A percentile compares a stretch with the other conserved stretches of the same genome.
phyloP scores from a whole-genome alignment of 2,329 filamentous ascomycete species.

The Nemania serpens region DNA sequence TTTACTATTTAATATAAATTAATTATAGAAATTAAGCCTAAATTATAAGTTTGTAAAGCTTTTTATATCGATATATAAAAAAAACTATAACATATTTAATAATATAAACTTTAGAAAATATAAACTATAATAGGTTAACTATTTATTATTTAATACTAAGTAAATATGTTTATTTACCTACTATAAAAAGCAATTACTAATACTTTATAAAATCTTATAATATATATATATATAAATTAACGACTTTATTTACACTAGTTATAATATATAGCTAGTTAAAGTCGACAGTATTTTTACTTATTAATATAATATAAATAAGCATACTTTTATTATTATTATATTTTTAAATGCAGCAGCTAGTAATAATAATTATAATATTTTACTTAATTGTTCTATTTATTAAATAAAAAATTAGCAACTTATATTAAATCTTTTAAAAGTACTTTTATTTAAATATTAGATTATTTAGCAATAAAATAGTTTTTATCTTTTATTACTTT shows the following conservation, averaged over 20 bases:
- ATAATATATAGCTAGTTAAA: background rate
- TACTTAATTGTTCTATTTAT: background rate
- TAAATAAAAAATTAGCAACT: background rate
- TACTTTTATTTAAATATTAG: background rate
- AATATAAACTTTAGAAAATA: background rate
- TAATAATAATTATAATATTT: background rate
- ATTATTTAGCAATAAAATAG: conserved; percentile 5
- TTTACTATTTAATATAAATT: conserved; percentile 2
- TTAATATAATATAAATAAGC: conserved; percentile 1
- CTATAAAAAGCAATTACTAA: background rate
- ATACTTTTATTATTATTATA: conserved; percentile 1
- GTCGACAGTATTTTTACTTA: background rate
- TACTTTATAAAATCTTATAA: background rate
- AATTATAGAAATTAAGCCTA: conserved; percentile 1
- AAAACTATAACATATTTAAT: background rate
- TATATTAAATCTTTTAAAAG: background rate
- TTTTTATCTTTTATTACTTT: background rate
- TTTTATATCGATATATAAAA: conserved; percentile 3
- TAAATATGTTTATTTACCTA: background rate
- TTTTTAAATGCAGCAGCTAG: background rate
- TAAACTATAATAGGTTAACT: background rate
- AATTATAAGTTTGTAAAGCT: background rate
- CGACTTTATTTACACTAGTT: background rate
- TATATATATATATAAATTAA: background rate
- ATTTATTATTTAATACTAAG: background rate